Percentiles rank a stretch among this genome's conserved stretches.
Evolutionary conservation across 768 basidiomycete species (phyloP).

Genomic region (Kockovaella imperatae): DNA sequence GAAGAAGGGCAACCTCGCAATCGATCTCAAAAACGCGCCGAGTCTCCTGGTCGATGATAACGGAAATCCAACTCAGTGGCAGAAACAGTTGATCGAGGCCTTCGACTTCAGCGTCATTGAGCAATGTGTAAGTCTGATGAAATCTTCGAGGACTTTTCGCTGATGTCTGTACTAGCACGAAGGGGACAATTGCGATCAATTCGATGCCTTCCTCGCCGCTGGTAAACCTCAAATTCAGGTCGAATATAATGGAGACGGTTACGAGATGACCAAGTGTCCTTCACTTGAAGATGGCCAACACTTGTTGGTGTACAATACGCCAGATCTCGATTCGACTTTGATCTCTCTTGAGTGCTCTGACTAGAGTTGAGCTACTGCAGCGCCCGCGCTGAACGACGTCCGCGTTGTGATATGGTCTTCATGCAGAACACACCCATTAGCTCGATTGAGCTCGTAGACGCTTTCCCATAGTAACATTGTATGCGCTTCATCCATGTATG

Average conservation of each 20-base stretch:
- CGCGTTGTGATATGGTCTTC: too few relatives aligned
- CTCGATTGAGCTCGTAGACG: too few relatives aligned
- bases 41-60: constrained; percentile 13
- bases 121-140: constrained; percentile 20
- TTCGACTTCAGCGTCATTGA: constrained; percentile 34
- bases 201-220: constrained; percentile 21
- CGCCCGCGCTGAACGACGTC: too few relatives aligned
- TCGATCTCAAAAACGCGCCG: constrained; percentile 28
- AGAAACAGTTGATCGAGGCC: constrained; percentile 10
- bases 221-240: constrained; percentile 29
- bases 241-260: constrained; percentile 26
- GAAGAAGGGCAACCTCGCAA: constrained; percentile 4
- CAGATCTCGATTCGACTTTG: background rate
- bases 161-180: constrained; percentile 12
- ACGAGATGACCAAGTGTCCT: constrained; percentile 12
- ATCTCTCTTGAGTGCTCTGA: too few relatives aligned
- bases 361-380: too few relatives aligned
- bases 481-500: too few relatives aligned
- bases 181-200: constrained; percentile 24
- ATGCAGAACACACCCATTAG: too few relatives aligned
- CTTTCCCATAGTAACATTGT: too few relatives aligned
- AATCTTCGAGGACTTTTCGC: too few relatives aligned
- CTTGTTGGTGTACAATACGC: constrained; percentile 4
- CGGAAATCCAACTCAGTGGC: constrained; percentile 7
- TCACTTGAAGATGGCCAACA: constrained; percentile 12